Base-by-base conservation (phyloP, 257 asterid species). In the Primulina eburnea region DNA sequence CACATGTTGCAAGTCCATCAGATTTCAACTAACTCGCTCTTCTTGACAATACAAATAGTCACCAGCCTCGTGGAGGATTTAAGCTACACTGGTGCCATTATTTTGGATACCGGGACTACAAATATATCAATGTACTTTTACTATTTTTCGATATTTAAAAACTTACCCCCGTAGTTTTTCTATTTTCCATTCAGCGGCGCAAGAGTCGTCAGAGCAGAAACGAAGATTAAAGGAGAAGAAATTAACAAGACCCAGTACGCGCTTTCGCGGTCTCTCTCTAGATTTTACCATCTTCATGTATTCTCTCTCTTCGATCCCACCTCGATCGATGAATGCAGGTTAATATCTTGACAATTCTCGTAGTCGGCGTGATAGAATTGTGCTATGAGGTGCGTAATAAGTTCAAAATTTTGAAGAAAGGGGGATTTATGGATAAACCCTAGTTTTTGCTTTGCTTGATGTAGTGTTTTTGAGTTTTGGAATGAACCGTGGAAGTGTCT, bases 321-420 rank as follows among this genome's bases (percentile, higher is more conserved):
- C 71, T 64, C 75, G 82, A 79, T 82, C 81, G 74, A 71, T 69
- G 87, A 84, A 82, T 82, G 86, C 83, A 65, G 90, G 88, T 82
- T 47, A 71, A 65, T 35, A 67, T 50, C 21, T 75, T 14, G 55
- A 17, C 67, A 63, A 64, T 55, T 71, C 57, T 38, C 12, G 14
- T 30, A 62, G 73, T 75, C 70, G 29, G 29, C 73, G 62, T 26
- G 37, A 43, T 77, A 60, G 60, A 71, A 57, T 83, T 80, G 66
- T 32, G 65, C 35, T 52, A 7, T 21, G 28, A 65, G 28, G 69
- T 40, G 38, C 26, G 52, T 68, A 62, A 74, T 75, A 65, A 65
- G 75, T 69, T 72, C n/a, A 73, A 62, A 78, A 76, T 43, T 29
- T 47, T 62, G 65, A n/a, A 47, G 34, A 59, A 50, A 53, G 28